phyloP scores from a whole-genome alignment of 495 filamentous ascomycete genomes.

The Penicillium desertorum region DNA sequence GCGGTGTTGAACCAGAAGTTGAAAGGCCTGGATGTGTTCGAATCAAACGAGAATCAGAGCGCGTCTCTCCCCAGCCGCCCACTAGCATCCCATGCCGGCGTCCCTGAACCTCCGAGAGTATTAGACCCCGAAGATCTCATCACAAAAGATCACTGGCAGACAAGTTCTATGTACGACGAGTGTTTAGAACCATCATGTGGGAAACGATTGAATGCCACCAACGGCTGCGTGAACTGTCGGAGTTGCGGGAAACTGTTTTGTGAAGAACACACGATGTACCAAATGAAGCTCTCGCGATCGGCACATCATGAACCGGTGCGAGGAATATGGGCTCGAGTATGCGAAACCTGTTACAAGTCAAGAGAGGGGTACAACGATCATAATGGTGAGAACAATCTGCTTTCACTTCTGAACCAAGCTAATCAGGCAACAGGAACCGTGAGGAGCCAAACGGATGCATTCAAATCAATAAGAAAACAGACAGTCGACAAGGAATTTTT shows the following conservation, averaged over 20 bases:
- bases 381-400: constrained; percentile 45
- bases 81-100: constrained; percentile 31
- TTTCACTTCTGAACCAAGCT: constrained; percentile 10
- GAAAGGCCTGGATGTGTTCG: constrained; percentile 95
- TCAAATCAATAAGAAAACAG: constrained; percentile 65
- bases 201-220: constrained; percentile 70
- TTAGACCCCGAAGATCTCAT: constrained; percentile 86
- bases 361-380: constrained; percentile 94
- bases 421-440: constrained; percentile 46
- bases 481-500: constrained; percentile 79
- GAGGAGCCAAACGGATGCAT: constrained; percentile 68
- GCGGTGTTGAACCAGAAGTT: constrained; percentile 92
- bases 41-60: constrained; percentile 74
- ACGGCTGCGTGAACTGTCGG: constrained; percentile 86
- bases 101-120: constrained; percentile 39
- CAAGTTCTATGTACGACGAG: constrained; percentile 63
- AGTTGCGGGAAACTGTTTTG: constrained; percentile 93
- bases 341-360: constrained; percentile 97
- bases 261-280: constrained; percentile 98
- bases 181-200: constrained; percentile 89
- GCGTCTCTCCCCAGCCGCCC: constrained; percentile 32
- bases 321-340: constrained; percentile 91
- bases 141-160: constrained; percentile 85
- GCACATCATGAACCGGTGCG: constrained; percentile 90
- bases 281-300: constrained; percentile 93